Evolutionary conservation across 495 filamentous ascomycete species (phyloP), one percentile per base, ranked within the genome.

Genomic region (Extremus antarcticus): DNA sequence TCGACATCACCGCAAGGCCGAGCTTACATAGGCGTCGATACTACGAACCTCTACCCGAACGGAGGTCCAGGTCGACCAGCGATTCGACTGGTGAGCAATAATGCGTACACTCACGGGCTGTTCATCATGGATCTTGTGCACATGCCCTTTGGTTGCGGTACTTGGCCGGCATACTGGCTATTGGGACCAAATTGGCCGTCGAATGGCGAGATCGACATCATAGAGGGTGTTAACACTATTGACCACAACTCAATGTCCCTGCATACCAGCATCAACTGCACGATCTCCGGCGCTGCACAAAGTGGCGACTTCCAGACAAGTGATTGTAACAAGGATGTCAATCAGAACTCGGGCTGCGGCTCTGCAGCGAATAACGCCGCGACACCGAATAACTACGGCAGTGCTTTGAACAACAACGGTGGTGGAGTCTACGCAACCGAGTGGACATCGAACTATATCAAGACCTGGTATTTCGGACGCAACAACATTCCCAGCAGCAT

Each of bases 201-300:
- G 11, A 74, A 78, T 35, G 90, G 90, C 20, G 90, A 96, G 68
- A 91, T 95, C 58, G 89, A 95, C 70, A 89, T 95, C 60, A 83
- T 95, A 64, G 88, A 95, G 65, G 87, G 87, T 39, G 84, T 92
- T 55, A 86, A 90, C 68, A 65, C 73, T 35, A 74, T 82, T 47
- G 65, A 71, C 0, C 70, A 76, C 50, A 83, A 89, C 60, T 65
- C 73, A 39, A 79, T 91, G 55, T 82, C 87, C 3, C 74, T 94
- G 40, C 88, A 94, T 66, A 90, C 87, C 0, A 67, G 66, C 15
- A 66, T 74, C 13, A 75, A 76, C 16, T 92, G 88, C 66, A 70
- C 58, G 29, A 70, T 89, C 54, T 70, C 70, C 53, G 68, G 70
- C 16, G 76, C 74, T 48, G 68, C 74, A 1, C 70, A 81, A 59